Evolutionary conservation across 1,284 basidiomycete species (phyloP).

Genomic region (Ustilago crameri): DNA sequence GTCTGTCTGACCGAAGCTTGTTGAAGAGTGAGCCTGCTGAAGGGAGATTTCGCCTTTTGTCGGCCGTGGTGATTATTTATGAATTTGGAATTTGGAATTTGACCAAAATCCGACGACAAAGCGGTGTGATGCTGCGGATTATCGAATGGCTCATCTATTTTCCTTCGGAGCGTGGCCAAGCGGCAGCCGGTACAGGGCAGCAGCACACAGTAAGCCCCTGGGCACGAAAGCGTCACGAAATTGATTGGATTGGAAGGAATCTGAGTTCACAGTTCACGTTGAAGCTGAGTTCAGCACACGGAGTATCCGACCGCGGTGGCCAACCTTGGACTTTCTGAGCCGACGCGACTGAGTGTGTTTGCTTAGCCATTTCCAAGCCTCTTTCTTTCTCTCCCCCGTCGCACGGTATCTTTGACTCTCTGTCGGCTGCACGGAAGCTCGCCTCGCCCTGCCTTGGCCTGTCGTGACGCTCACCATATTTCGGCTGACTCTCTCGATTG

Average conservation of each 20-base stretch:
- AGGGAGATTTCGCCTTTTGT: background rate
- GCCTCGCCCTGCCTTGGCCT: conserved; percentile 4
- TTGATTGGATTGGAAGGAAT: conserved; percentile 1
- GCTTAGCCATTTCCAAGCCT: conserved; percentile 6
- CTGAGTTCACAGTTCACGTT: too few relatives aligned
- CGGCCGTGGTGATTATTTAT: background rate
- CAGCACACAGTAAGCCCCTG: too few relatives aligned
- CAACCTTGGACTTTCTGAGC: too few relatives aligned
- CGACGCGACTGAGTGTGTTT: conserved; percentile 4
- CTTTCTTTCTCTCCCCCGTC: background rate
- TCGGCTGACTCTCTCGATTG: conserved; percentile 4
- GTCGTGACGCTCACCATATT: background rate
- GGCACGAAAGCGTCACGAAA: too few relatives aligned
- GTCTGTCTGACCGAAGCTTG: too few relatives aligned
- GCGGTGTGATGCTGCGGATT: background rate
- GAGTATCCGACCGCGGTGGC: background rate
- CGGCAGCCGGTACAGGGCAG: too few relatives aligned
- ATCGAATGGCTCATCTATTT: too few relatives aligned
- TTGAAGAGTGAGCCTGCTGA: too few relatives aligned
- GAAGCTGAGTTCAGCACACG: conserved; percentile 1
- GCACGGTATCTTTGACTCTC: too few relatives aligned
- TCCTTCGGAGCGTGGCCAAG: too few relatives aligned
- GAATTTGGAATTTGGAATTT: background rate
- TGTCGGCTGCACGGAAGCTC: conserved; percentile 10
- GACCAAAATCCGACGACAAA: background rate